A percentile compares a stretch with the other conserved stretches of the same genome.
These are phyloP conservation scores for Cutaneotrichosporon sp. DNA, from an alignment of 1,284 basidiomycete genomes.

Conservation along the genomic window DNA sequence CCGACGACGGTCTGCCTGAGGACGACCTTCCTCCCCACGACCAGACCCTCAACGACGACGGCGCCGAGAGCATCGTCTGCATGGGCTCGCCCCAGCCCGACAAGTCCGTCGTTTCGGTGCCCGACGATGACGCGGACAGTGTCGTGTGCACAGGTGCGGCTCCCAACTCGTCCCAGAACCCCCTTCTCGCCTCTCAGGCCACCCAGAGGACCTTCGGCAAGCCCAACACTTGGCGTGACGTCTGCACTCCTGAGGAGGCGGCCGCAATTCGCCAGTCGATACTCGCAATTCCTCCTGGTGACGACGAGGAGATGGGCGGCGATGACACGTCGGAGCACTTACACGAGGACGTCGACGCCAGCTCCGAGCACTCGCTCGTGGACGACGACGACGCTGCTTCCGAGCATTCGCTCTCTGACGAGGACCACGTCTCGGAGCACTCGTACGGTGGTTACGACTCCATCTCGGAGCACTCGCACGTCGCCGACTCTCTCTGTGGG, in stretches of 20 bases:
- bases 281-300: neutral
- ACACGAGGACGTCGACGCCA: no score
- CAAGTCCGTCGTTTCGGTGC: neutral
- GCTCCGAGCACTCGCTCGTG: no score
- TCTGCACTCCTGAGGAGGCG: neutral
- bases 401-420: neutral
- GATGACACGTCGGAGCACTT: neutral
- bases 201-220: neutral
- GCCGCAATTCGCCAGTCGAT: neutral
- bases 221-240: neutral
- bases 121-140: neutral
- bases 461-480: neutral
- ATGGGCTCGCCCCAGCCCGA: neutral
- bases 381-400: neutral
- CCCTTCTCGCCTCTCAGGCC: neutral
- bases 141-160: neutral
- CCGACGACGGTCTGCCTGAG: slow-evolving; percentile 15
- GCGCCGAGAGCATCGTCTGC: slow-evolving; percentile 1
- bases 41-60: slow-evolving; percentile 6
- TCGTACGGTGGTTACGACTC: no score
- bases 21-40: slow-evolving; percentile 3
- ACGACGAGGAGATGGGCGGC: neutral
- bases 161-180: neutral
- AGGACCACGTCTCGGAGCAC: slow-evolving; percentile 2
- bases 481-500: no score